A percentile compares a stretch with the other conserved stretches of the same genome.
Evolutionary conservation across 257 asterid genomes (phyloP).

Genomic region (Solanum paucissectum): DNA sequence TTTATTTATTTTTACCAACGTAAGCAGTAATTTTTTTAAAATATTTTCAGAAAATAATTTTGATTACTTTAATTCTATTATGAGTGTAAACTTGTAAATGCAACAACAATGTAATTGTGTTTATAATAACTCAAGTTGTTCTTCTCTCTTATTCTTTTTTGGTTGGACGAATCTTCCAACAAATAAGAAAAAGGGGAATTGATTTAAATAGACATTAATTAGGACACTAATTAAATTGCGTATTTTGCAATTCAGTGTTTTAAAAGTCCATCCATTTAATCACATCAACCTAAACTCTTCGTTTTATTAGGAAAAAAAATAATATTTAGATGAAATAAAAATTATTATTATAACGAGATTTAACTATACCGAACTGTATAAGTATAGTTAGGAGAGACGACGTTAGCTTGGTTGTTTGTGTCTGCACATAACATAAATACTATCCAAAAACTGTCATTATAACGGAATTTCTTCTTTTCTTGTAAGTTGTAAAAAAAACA

Average conservation of each 20-base stretch:
- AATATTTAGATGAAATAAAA: rapidly evolving
- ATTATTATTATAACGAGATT: too few relatives aligned
- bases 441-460: not conserved
- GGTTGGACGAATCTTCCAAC: not conserved
- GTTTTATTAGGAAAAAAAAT: not conserved
- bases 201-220: not conserved
- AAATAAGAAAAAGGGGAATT: not conserved
- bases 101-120: not conserved
- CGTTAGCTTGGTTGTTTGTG: not conserved
- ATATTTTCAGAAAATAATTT: not conserved
- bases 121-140: not conserved
- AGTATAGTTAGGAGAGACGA: too few relatives aligned
- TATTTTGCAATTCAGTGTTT: not conserved
- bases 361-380: too few relatives aligned
- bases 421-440: not conserved
- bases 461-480: not conserved
- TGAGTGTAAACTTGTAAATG: not conserved
- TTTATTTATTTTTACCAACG: too few relatives aligned
- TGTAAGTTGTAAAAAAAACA: not conserved
- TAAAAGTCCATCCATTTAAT: not conserved
- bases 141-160: not conserved
- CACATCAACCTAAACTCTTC: not conserved
- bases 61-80: not conserved
- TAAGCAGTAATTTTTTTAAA: not conserved
- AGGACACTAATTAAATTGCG: not conserved